Percentiles rank a stretch among this genome's conserved stretches.
phyloP scores from a whole-genome alignment of 2,329 filamentous ascomycete genomes.

The Fusarium caatingaense region DNA sequence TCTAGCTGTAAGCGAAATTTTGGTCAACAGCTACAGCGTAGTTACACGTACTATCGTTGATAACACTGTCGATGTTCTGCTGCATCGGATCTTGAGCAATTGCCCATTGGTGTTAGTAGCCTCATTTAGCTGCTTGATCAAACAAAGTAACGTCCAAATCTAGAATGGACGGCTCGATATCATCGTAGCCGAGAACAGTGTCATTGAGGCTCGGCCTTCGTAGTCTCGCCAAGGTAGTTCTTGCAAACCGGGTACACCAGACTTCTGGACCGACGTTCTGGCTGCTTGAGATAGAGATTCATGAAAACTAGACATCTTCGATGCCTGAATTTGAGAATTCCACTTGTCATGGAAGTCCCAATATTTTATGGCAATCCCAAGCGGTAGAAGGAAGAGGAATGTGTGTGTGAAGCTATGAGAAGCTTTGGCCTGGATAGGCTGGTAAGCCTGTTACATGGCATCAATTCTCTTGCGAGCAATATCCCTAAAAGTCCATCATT shows the following conservation, averaged over 20 bases:
- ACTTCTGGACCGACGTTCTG: background rate
- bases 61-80: background rate
- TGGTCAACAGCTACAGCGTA: background rate
- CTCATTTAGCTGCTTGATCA: background rate
- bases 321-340: background rate
- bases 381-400: background rate
- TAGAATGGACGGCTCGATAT: accelerated
- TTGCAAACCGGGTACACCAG: background rate
- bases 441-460: background rate
- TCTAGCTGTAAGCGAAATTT: background rate
- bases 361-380: background rate
- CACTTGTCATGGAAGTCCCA: accelerated
- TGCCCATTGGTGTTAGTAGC: too few species aligned
- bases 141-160: background rate
- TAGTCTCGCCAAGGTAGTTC: background rate
- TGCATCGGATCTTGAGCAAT: background rate
- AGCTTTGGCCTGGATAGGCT: background rate
- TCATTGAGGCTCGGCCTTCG: background rate
- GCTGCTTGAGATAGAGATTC: background rate
- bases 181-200: accelerated
- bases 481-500: background rate
- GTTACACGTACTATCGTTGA: background rate
- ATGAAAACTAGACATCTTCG: background rate
- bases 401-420: background rate
- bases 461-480: background rate